Percentiles rank a stretch among this genome's conserved stretches.
Evolutionary conservation across 257 asterid species (phyloP).

Genomic region (Solanum verrucosum): DNA sequence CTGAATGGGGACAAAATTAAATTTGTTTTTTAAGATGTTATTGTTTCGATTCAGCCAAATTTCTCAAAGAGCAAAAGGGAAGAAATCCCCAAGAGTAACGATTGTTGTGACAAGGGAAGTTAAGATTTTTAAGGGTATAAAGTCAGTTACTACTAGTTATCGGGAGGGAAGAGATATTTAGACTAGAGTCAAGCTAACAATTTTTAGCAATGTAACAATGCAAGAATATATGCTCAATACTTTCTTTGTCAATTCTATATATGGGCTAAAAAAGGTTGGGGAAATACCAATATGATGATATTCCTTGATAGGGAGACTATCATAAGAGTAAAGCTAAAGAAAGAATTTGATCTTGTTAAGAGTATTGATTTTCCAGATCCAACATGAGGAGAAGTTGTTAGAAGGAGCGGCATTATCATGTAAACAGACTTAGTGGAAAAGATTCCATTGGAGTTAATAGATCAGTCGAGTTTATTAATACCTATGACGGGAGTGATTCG

Average conservation of each 20-base stretch:
- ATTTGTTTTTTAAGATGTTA: too few relatives aligned
- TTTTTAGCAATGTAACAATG: neutral
- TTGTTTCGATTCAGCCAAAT: neutral
- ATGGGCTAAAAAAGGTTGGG: neutral
- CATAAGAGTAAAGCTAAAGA: neutral
- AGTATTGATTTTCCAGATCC: neutral
- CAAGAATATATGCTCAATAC: too few relatives aligned
- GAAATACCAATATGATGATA: neutral
- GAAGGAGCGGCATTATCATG: rapidly evolving
- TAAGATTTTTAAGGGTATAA: neutral
- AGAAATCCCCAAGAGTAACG: neutral
- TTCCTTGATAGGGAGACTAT: neutral
- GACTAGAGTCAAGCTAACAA: neutral
- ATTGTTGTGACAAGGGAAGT: neutral
- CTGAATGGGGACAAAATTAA: neutral
- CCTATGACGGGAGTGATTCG: too few relatives aligned
- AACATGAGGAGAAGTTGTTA: neutral
- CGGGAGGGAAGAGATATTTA: neutral
- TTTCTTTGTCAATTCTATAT: too few relatives aligned
- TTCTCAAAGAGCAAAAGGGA: neutral
- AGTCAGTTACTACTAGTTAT: neutral
- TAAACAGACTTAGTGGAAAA: neutral
- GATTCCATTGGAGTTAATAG: neutral
- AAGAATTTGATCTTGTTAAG: neutral
- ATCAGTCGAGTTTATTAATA: neutral